Percentiles rank a stretch among this genome's conserved stretches.
These are phyloP conservation scores for Datura wrightii DNA, from an alignment of 257 asterid genomes.

Conservation along the genomic window DNA sequence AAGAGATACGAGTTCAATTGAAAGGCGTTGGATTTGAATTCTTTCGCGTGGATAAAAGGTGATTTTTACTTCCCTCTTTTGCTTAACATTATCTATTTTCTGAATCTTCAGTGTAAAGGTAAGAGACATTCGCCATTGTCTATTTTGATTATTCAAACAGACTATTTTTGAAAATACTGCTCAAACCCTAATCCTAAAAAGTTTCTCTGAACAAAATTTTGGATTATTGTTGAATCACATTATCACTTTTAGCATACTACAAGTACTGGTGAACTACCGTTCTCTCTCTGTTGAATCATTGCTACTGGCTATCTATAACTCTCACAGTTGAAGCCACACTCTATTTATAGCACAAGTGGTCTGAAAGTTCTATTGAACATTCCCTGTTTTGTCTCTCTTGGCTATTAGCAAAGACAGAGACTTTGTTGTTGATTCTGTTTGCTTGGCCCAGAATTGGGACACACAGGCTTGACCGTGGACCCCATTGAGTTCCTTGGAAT, in stretches of 20 bases:
- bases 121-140: neutral
- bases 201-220: neutral
- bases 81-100: neutral
- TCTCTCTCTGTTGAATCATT: neutral
- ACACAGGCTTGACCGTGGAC: neutral
- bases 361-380: neutral
- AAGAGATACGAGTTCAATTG: neutral
- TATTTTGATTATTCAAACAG: neutral
- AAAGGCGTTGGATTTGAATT: neutral
- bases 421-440: neutral
- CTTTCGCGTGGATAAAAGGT: neutral
- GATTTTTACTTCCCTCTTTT: neutral
- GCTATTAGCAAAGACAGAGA: neutral
- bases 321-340: neutral
- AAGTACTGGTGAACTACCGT: too few species aligned
- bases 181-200: neutral
- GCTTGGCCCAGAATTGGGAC: neutral
- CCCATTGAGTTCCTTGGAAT: neutral
- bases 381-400: neutral
- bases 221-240: neutral
- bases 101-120: neutral
- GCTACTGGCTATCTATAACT: neutral
- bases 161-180: neutral
- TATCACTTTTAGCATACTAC: neutral
- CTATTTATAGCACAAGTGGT: neutral